Conservation (phyloP, 768 basidiomycete genomes). For the Lactarius trivialis region DNA sequence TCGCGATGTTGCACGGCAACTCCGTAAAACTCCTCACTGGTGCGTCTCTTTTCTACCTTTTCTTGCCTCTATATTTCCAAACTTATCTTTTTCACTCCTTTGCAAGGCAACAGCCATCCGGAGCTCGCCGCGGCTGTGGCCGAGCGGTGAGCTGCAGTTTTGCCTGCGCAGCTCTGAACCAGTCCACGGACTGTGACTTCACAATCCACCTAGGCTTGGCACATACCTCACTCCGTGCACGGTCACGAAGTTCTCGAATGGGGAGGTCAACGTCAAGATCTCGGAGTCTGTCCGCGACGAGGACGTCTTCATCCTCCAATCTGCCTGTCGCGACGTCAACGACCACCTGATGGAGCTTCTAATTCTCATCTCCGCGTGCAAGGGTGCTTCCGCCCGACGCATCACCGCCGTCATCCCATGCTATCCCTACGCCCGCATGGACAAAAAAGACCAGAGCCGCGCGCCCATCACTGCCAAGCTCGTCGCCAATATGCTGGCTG, state of each 20-base stretch:
- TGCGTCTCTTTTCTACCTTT: constrained; percentile 30
- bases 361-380: constrained; percentile 97
- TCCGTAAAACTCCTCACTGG: constrained; percentile 72
- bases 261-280: constrained; percentile 94
- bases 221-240: constrained; percentile 80
- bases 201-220: constrained; percentile 60
- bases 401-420: constrained; percentile 98
- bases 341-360: constrained; percentile 98
- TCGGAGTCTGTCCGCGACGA: constrained; percentile 94
- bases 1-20: constrained; percentile 63
- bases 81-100: constrained; percentile 16
- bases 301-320: constrained; percentile 98
- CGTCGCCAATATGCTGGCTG: constrained; percentile 95
- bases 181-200: constrained; percentile 46
- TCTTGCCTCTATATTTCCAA: constrained; percentile 9
- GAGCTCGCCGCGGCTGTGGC: constrained; percentile 94
- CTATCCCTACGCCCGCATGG: constrained; percentile 94
- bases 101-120: constrained; percentile 90
- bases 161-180: constrained; percentile 29
- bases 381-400: constrained; percentile 88
- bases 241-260: constrained; percentile 88
- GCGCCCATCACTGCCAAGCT: constrained; percentile 98
- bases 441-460: constrained; percentile 95
- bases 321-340: constrained; percentile 83
- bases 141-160: constrained; percentile 79